Percentiles rank a stretch among this genome's conserved stretches.
Evolutionary conservation across 768 basidiomycete genomes (phyloP).

Genomic region (Artomyces pyxidatus): DNA sequence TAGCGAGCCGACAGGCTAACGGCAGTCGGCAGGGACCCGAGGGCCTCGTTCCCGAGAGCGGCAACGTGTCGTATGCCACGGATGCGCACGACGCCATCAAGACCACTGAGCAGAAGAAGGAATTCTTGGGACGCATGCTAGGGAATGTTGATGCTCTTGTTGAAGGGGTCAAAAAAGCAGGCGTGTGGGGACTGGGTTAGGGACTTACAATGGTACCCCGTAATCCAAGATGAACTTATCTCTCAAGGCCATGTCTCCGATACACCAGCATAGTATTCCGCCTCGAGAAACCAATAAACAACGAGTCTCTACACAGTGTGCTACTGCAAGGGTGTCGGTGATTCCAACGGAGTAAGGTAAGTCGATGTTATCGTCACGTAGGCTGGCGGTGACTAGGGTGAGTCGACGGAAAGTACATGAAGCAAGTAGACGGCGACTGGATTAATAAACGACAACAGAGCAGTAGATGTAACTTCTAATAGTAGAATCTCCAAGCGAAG

Average conservation of each 20-base stretch:
- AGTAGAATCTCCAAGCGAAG: constrained; percentile 38
- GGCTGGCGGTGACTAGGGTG: not conserved
- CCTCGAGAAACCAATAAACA: no score
- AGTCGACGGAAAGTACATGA: not conserved
- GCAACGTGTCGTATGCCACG: constrained; percentile 13
- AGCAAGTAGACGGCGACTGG: not conserved
- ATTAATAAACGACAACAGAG: not conserved
- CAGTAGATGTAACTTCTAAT: not conserved
- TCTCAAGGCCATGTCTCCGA: no score
- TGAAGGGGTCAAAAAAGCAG: constrained; percentile 78
- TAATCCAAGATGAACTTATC: no score
- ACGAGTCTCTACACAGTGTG: no score
- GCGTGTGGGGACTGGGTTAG: constrained; percentile 73
- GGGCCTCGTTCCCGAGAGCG: constrained; percentile 4
- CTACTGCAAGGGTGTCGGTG: not conserved
- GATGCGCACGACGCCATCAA: constrained; percentile 19
- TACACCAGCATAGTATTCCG: no score
- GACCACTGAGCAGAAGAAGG: constrained; percentile 80
- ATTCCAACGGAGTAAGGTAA: not conserved
- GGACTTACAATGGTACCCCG: not conserved
- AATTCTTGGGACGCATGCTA: constrained; percentile 69
- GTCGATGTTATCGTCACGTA: not conserved
- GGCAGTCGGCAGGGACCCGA: not conserved
- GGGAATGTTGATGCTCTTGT: constrained; percentile 91
- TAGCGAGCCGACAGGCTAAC: not conserved